Base-by-base conservation (phyloP, 1,139 yeast species). In the Blastobotrys buckinghamii region DNA sequence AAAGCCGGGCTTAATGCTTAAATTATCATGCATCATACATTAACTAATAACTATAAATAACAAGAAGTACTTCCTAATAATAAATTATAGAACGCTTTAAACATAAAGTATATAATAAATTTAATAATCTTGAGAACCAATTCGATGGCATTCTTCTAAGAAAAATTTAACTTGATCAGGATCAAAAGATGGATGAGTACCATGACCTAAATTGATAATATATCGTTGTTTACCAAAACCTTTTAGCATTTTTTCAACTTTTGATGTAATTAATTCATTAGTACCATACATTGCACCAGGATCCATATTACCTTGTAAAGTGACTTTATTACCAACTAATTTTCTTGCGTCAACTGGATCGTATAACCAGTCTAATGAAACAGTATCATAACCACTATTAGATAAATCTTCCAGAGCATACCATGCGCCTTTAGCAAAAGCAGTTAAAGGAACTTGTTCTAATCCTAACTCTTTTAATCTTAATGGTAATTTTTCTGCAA, bases 371-470 rank as follows among this genome's bases (percentile, higher is more conserved):
- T 92, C 98, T 50, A 92, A 76, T 2, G 97, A 89, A 17, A 92
- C 89, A 24, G 81, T 79, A 62, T 90, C 82, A 69, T 88, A 94
- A 8, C 94, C 95, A n/a, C 87, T 71, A 39, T 79, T 81, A 63
- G 96, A 85, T 55, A 92, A 74, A 50, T 82, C 84, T 60, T 92
- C 94, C 50, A 92, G 73, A 5, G 97, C 97, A 62, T 89, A 92
- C 97, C 97, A 92, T 0, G 98, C 95, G 45, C 96, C 96, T 71
- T 90, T 92, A 33, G 97, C 92, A 63, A 92, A 92, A 5, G 89
- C 82, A 0, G 96, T 86, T 63, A 92, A 71, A 38, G 98, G 98
- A 39, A 94, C 81, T 4, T 61, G 64, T 55, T 87, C 94, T 48
- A 85, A 68, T 2, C 92, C 95, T 52, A 87, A 71, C 67, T 86